These are phyloP conservation scores for Aphanomyces cochlioides DNA, from an alignment of 352 stramenopile genomes.

Conservation along the genomic window DNA sequence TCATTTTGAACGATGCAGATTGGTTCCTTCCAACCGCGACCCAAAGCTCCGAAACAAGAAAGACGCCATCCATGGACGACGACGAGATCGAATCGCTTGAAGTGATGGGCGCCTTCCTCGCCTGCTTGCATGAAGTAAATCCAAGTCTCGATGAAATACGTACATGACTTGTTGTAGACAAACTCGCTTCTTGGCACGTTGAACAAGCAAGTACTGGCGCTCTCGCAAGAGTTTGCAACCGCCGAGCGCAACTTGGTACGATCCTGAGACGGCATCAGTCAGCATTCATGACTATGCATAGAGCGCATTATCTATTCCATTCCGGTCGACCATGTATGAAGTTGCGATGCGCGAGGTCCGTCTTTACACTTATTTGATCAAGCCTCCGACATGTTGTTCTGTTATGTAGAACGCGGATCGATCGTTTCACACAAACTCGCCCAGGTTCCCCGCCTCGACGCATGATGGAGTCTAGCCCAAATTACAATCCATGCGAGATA, in stretches of 20 bases:
- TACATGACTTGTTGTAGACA: slow-evolving; percentile 9
- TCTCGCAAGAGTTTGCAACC: slow-evolving; percentile 25
- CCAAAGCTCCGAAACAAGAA: background rate
- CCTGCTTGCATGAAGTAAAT: slow-evolving; percentile 26
- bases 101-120: slow-evolving; percentile 24
- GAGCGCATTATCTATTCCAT: slow-evolving; percentile 29
- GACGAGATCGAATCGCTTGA: slow-evolving; percentile 26
- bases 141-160: background rate
- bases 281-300: background rate
- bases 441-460: background rate
- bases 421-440: background rate
- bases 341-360: slow-evolving; percentile 27
- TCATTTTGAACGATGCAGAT: no score
- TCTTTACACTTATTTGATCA: background rate
- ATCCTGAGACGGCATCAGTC: no score
- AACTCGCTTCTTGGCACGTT: slow-evolving; percentile 22
- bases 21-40: no score
- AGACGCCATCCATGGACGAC: slow-evolving; percentile 15
- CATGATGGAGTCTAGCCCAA: no score
- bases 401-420: background rate
- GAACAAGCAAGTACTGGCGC: slow-evolving; percentile 28
- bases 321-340: slow-evolving; percentile 30
- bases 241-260: slow-evolving; percentile 28
- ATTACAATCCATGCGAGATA: background rate
- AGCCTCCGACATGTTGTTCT: no score